These are phyloP conservation scores for Wickerhamiella sergipiensis DNA, from an alignment of 805 yeast species.

Conservation along the genomic window DNA sequence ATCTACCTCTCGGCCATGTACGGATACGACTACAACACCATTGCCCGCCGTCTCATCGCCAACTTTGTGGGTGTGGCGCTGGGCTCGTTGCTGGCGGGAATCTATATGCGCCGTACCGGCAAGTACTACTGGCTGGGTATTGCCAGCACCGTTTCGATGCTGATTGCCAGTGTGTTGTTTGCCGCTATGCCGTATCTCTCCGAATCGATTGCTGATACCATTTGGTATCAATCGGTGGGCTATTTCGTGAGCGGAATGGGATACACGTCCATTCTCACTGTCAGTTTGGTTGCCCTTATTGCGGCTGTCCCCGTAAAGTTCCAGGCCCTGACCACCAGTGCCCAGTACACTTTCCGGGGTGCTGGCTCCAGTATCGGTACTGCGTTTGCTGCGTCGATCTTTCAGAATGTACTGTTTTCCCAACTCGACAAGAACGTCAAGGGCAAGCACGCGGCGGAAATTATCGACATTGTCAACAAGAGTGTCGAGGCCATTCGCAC, in stretches of 20 bases:
- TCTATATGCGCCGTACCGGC: slow-evolving; percentile 55
- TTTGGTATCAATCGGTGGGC: slow-evolving; percentile 28
- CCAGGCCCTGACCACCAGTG: slow-evolving; percentile 80
- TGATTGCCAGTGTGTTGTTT: slow-evolving; percentile 35
- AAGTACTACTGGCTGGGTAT: slow-evolving; percentile 40
- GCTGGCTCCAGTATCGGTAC: slow-evolving; percentile 78
- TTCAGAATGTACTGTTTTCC: slow-evolving; percentile 35
- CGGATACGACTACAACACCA: slow-evolving; percentile 55
- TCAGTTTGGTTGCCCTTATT: slow-evolving; percentile 59
- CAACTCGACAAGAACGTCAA: slow-evolving; percentile 20
- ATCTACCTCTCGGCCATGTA: slow-evolving; percentile 59
- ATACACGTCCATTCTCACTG: slow-evolving; percentile 53
- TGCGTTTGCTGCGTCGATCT: slow-evolving; percentile 50
- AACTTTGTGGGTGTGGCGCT: slow-evolving; percentile 54
- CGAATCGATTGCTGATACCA: slow-evolving; percentile 43
- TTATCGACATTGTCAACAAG: slow-evolving; percentile 32
- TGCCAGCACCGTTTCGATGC: slow-evolving; percentile 29
- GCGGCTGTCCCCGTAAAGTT: slow-evolving; percentile 54
- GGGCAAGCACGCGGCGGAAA: slow-evolving; percentile 26
- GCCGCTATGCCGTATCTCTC: slow-evolving; percentile 29
- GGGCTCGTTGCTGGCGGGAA: slow-evolving; percentile 57
- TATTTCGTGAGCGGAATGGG: slow-evolving; percentile 46
- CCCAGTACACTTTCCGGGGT: slow-evolving; percentile 77
- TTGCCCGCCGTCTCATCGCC: slow-evolving; percentile 38
- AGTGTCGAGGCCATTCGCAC: slow-evolving; percentile 37